Conservation (phyloP, 768 basidiomycete genomes). For the Paxillus rubicundulus region DNA sequence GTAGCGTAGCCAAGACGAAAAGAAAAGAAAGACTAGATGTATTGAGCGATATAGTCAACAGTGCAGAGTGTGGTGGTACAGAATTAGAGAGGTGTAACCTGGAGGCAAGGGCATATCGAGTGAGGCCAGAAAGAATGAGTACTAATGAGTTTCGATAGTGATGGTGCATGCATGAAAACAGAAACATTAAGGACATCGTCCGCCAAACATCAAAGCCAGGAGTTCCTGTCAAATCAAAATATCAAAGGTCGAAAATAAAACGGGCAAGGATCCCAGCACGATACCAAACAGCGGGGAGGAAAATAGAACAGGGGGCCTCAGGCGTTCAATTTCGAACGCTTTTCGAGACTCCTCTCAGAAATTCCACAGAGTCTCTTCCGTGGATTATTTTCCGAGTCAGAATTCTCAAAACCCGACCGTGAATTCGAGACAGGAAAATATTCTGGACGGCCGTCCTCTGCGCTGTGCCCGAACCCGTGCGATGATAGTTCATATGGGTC, state of each 20-base stretch:
- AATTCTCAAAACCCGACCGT: slow-evolving; percentile 33
- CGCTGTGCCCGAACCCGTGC: slow-evolving; percentile 12
- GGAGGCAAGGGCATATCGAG: slow-evolving; percentile 23
- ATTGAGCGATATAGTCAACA: slow-evolving; percentile 14
- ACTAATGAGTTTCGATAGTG: slow-evolving; percentile 5
- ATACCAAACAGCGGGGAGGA: neutral
- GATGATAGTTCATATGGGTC: slow-evolving; percentile 27
- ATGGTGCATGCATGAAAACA: slow-evolving; percentile 29
- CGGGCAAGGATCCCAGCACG: neutral
- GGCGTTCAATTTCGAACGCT: slow-evolving; percentile 25
- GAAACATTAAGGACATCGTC: slow-evolving; percentile 17
- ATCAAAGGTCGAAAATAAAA: neutral
- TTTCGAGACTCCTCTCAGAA: slow-evolving; percentile 24
- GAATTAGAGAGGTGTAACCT: slow-evolving; percentile 29
- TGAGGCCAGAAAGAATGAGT: slow-evolving; percentile 4
- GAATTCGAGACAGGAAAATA: slow-evolving; percentile 37
- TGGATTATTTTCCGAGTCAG: slow-evolving; percentile 24
- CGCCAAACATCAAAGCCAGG: slow-evolving; percentile 19
- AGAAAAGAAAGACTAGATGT: slow-evolving; percentile 13
- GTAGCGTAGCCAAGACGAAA: slow-evolving; percentile 14
- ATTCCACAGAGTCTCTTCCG: slow-evolving; percentile 23
- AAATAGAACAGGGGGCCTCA: slow-evolving; percentile 12
- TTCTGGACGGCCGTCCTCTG: slow-evolving; percentile 28
- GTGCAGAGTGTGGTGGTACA: slow-evolving; percentile 27
- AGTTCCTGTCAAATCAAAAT: slow-evolving; percentile 12